Conservation (phyloP, 2,329 filamentous ascomycete species). For the Aureobasidium uvarum region DNA sequence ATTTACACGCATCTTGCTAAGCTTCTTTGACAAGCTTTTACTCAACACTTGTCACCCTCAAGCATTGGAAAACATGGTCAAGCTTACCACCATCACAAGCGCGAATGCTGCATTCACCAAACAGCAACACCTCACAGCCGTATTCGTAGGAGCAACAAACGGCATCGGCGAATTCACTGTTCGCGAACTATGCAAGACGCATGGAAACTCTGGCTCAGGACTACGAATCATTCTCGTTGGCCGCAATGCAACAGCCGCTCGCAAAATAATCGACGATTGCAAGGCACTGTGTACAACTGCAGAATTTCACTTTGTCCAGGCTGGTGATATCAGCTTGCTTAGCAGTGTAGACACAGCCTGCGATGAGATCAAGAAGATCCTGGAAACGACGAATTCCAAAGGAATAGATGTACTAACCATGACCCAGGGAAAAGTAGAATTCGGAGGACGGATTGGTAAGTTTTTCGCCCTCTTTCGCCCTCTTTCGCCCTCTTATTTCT, state of each 20-base stretch:
- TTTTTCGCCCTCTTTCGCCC: too few relatives aligned
- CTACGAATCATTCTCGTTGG: conserved; percentile 32
- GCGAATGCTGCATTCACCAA: conserved; percentile 22
- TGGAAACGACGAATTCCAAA: conserved; percentile 28
- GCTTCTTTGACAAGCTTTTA: neutral
- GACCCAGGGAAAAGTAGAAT: conserved; percentile 41
- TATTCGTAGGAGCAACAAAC: conserved; percentile 31
- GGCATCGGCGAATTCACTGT: conserved; percentile 33
- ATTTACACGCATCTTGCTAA: neutral
- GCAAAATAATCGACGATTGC: conserved; percentile 28
- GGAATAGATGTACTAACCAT: conserved; percentile 44
- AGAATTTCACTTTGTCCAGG: conserved; percentile 35
- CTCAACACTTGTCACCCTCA: neutral
- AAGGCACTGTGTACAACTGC: conserved; percentile 32
- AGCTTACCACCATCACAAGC: neutral
- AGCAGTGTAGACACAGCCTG: conserved; percentile 39
- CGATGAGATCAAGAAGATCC: conserved; percentile 32
- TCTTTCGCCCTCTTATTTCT: too few relatives aligned
- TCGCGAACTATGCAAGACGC: conserved; percentile 26
- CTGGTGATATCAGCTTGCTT: conserved; percentile 40
- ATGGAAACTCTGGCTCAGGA: conserved; percentile 26
- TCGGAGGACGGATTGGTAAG: conserved; percentile 27
- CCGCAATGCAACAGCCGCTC: conserved; percentile 28
- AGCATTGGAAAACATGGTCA: conserved; percentile 6
- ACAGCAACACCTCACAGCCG: conserved; percentile 28